Conservation (phyloP, 345 rosid species). For the Populus ilicifolia region DNA sequence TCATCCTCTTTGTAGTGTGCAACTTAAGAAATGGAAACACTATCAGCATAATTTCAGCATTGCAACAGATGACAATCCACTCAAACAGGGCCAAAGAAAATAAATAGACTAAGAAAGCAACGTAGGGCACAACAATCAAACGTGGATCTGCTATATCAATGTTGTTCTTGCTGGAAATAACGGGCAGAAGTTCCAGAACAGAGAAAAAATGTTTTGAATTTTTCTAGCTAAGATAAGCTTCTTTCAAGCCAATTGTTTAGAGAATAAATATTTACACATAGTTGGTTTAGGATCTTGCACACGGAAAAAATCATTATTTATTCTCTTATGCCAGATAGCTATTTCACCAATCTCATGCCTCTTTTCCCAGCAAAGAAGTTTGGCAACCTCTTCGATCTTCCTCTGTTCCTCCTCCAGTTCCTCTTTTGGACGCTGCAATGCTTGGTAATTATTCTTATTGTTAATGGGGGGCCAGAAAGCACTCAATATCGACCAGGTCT, state of each 20-base stretch:
- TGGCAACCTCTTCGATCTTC: conserved; percentile 26
- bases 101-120: neutral
- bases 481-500: conserved; percentile 35
- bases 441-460: conserved; percentile 22
- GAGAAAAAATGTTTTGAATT: no score
- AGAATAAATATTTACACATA: conserved; percentile 13
- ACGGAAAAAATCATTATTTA: conserved; percentile 11
- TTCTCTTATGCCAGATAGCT: conserved; percentile 31
- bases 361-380: conserved; percentile 36
- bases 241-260: no score
- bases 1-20: neutral
- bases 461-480: conserved; percentile 34
- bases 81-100: neutral
- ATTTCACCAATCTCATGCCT: conserved; percentile 30
- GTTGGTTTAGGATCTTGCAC: conserved; percentile 14
- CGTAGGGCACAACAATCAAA: neutral
- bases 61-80: no score
- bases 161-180: neutral
- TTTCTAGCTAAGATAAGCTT: no score
- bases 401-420: conserved; percentile 29
- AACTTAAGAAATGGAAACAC: neutral
- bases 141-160: neutral
- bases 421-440: conserved; percentile 32
- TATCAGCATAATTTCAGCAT: neutral
- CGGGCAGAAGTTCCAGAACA: neutral